Evolutionary conservation across 441 rosid genomes (phyloP), one percentile per base, ranked within the genome.

Genomic region (Pelargonium myrrhifolium): DNA sequence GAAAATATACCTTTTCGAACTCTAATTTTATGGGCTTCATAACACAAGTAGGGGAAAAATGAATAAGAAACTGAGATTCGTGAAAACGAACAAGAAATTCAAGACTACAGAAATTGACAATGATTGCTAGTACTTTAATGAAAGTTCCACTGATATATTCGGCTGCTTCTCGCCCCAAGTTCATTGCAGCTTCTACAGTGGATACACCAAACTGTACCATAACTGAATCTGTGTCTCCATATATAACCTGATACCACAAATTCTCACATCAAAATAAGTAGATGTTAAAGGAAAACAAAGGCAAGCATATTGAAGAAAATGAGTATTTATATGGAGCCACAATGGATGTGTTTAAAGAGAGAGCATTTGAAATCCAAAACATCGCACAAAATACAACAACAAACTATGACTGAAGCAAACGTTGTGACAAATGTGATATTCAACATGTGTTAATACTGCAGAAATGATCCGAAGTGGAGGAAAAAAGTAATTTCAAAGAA

Each of bases 191-290:
- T 77, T 83, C 89, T 35, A 95, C 87, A 20, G 90, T 86, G 65
- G 85, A 73, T 49, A 84, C 93, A 55, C 99, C 98, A 75, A 95
- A 95, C 84, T 95, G 97, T 74, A 95, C 98, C 99, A 95, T 95
- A 42, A 95, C 98, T 2, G 99, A 95, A 87, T 95, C 98, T 5
- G 99, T 94, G 79, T 94, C 99, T 71, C 98, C 99, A 79, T 94
- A 94, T 60, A 94, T 86, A 71, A 94, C 95, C 99, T 95, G 78
- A 75, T 74, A 67, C 43, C 67, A 75, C 18, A 66, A 51, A 26
- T 35, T 55, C 62, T 59, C 22, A 37, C 60, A 43, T 68, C 62
- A 74, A 51, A 14, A 12, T 9, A 62, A 42, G 49, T 64, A 4
- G 35, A 68, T 21, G 35, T 35, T 20, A 51, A 59, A 4, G 31